Evolutionary conservation across 352 stramenopile genomes (phyloP).

Genomic region (Halophytophthora polymorphica): DNA sequence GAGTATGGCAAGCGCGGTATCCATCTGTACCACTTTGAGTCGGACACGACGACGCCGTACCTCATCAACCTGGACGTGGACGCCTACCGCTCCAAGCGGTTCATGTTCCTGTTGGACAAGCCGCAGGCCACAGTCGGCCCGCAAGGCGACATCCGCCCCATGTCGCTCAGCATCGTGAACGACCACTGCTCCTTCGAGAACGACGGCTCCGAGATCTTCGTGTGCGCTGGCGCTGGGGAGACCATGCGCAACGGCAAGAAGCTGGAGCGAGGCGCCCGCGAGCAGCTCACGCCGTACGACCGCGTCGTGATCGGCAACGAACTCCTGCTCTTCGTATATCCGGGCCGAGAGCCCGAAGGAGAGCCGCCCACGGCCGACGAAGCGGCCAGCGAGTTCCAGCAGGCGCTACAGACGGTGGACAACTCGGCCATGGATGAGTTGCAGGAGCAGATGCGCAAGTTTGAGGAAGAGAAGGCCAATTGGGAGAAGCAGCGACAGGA

Average conservation of each 20-base stretch:
- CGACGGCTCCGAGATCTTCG: constrained; percentile 30
- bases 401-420: constrained; percentile 72
- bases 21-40: constrained; percentile 86
- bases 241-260: constrained; percentile 87
- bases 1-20: constrained; percentile 92
- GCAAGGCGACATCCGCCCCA: constrained; percentile 90
- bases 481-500: constrained; percentile 85
- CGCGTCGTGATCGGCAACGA: constrained; percentile 85
- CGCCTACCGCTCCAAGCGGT: constrained; percentile 89
- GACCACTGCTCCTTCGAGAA: constrained; percentile 84
- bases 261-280: constrained; percentile 37
- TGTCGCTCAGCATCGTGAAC: constrained; percentile 89
- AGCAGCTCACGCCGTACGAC: constrained; percentile 60
- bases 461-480: constrained; percentile 84
- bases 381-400: constrained; percentile 86
- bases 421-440: constrained; percentile 75
- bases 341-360: constrained; percentile 35
- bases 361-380: constrained; percentile 79
- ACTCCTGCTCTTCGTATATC: constrained; percentile 82
- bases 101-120: constrained; percentile 89
- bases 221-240: constrained; percentile 77
- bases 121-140: constrained; percentile 45
- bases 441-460: constrained; percentile 88
- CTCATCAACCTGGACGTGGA: constrained; percentile 94
- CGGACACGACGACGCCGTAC: constrained; percentile 79